These are phyloP conservation scores for Aspergillus sojae DNA, from an alignment of 2,329 filamentous ascomycete genomes.

Conservation along the genomic window DNA sequence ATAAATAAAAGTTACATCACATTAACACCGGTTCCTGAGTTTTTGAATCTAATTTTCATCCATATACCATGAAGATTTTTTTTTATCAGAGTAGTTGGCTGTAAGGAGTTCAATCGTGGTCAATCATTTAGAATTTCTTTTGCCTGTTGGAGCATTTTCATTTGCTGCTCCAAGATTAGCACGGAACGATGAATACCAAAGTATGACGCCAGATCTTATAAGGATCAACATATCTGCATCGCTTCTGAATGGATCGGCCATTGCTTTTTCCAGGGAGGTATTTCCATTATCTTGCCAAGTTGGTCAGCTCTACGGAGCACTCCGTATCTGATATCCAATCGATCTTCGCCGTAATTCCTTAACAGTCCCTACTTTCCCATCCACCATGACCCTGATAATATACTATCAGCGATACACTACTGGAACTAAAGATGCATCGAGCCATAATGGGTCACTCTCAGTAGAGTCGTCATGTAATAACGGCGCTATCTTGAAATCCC, in stretches of 20 bases:
- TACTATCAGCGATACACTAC: background rate
- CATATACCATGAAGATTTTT: background rate
- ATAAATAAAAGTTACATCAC: background rate
- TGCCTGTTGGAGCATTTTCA: background rate
- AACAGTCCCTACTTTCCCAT: background rate
- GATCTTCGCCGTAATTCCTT: constrained; percentile 2
- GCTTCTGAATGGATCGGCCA: background rate
- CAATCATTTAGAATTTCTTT: background rate
- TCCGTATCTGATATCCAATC: constrained; percentile 2
- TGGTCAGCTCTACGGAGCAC: background rate
- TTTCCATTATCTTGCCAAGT: no score
- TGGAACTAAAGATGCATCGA: background rate
- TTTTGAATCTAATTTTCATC: background rate
- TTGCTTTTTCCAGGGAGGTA: background rate
- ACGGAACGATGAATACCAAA: background rate
- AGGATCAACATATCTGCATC: constrained; percentile 9
- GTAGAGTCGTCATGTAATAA: background rate
- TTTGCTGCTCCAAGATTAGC: background rate
- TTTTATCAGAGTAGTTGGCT: background rate
- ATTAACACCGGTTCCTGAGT: background rate
- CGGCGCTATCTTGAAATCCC: background rate
- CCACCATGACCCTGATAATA: constrained; percentile 12
- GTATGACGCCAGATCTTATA: constrained; percentile 10
- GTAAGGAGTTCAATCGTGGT: background rate
- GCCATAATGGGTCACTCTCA: background rate